These are phyloP conservation scores for Candida gigantensis DNA, from an alignment of 1,139 yeast genomes.

Conservation along the genomic window DNA sequence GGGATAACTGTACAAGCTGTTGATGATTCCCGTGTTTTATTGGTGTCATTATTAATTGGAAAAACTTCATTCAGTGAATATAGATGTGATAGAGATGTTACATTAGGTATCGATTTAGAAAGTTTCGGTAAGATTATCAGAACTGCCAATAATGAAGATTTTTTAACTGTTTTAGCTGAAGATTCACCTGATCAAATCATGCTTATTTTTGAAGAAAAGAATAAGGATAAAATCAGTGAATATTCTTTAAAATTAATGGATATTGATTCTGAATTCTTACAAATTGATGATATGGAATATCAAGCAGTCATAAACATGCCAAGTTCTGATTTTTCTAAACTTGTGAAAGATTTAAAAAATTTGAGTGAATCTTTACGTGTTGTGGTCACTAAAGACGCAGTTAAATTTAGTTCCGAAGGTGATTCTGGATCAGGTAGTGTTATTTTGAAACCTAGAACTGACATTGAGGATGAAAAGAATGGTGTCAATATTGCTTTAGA, in stretches of 20 bases:
- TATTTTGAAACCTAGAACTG: conserved; percentile 80
- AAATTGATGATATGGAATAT: conserved; percentile 92
- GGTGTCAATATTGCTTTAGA: conserved; percentile 75
- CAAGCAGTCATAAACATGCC: conserved; percentile 89
- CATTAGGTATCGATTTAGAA: conserved; percentile 88
- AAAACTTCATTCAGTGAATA: conserved; percentile 88
- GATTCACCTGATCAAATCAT: conserved; percentile 84
- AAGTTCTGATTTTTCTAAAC: conserved; percentile 81
- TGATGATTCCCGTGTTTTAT: conserved; percentile 93
- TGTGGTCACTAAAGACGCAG: conserved; percentile 87
- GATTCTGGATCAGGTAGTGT: conserved; percentile 89
- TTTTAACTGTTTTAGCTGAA: conserved; percentile 85
- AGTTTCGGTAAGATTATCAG: conserved; percentile 84
- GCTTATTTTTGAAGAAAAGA: conserved; percentile 86
- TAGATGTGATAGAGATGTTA: conserved; percentile 93
- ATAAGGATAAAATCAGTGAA: conserved; percentile 89
- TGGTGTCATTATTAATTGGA: conserved; percentile 86
- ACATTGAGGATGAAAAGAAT: conserved; percentile 77
- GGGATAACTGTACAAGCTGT: conserved; percentile 98
- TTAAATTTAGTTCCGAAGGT: conserved; percentile 88
- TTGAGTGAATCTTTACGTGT: conserved; percentile 86
- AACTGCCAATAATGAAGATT: conserved; percentile 90
- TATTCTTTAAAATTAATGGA: conserved; percentile 92
- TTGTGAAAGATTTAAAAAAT: conserved; percentile 83
- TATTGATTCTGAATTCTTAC: conserved; percentile 91